Conservation (phyloP, 495 filamentous ascomycete genomes). For the Usnea hakonensis region DNA sequence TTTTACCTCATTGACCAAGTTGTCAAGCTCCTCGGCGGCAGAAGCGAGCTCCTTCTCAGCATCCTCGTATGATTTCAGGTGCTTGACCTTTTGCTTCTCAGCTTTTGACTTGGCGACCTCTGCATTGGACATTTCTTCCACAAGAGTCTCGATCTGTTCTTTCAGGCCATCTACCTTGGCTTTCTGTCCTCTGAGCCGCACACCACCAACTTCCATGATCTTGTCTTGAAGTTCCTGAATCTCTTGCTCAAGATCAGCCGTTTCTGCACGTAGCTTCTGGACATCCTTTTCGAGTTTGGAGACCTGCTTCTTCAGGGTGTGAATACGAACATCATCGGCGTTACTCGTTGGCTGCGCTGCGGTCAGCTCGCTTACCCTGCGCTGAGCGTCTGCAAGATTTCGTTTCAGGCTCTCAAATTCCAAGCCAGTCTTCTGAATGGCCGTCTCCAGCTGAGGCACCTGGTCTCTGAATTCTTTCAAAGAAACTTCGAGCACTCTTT, state of each 20-base stretch:
- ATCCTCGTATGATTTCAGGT: slow-evolving; percentile 68
- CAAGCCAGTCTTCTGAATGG: slow-evolving; percentile 83
- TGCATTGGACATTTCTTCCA: slow-evolving; percentile 72
- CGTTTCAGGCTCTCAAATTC: slow-evolving; percentile 81
- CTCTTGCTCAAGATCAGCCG: slow-evolving; percentile 77
- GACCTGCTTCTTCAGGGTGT: slow-evolving; percentile 67
- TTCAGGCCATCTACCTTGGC: slow-evolving; percentile 87
- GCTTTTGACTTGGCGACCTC: slow-evolving; percentile 83
- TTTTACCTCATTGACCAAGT: slow-evolving; percentile 64
- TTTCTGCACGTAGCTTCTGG: slow-evolving; percentile 70
- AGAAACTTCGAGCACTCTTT: slow-evolving; percentile 63
- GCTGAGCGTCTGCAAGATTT: slow-evolving; percentile 76
- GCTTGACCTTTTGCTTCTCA: slow-evolving; percentile 83
- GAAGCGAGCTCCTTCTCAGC: slow-evolving; percentile 69
- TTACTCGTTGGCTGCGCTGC: slow-evolving; percentile 72
- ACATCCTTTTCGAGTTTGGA: slow-evolving; percentile 67
- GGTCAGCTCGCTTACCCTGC: slow-evolving; percentile 71
- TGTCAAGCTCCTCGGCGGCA: slow-evolving; percentile 61
- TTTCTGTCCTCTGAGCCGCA: slow-evolving; percentile 81
- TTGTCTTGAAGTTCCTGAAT: slow-evolving; percentile 87
- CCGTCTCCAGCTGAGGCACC: slow-evolving; percentile 77
- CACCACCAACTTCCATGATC: slow-evolving; percentile 96
- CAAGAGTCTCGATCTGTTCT: slow-evolving; percentile 72
- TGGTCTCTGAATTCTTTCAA: slow-evolving; percentile 69
- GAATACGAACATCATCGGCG: slow-evolving; percentile 62